A percentile compares a stretch with the other conserved stretches of the same genome.
Evolutionary conservation across 352 stramenopile species (phyloP).

Genomic region (Pythium chondricola): DNA sequence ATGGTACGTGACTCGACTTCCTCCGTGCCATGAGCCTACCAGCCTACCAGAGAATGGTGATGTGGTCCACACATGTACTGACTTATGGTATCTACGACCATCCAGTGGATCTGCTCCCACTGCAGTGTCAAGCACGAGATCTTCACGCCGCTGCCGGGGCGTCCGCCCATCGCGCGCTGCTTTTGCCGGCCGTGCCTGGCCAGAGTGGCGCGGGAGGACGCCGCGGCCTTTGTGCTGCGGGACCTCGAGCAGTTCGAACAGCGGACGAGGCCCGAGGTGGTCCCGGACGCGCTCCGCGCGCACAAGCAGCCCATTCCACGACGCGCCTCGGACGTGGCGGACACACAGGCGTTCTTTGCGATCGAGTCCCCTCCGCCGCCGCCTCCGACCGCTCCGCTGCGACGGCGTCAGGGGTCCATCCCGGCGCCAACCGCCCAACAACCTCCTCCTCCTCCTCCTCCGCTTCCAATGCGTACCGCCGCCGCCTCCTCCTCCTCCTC

Average conservation of each 20-base stretch:
- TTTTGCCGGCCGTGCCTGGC: constrained; percentile 55
- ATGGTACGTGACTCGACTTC: constrained; percentile 24
- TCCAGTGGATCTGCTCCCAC: constrained; percentile 27
- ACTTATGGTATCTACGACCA: neutral
- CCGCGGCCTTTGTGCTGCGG: constrained; percentile 33
- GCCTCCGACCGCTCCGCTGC: neutral
- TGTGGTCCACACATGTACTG: too few species aligned
- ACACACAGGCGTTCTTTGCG: constrained; percentile 18
- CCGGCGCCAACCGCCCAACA: constrained; percentile 1
- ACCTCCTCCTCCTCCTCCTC: neutral
- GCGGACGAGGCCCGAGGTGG: constrained; percentile 8
- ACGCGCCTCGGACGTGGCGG: too few species aligned
- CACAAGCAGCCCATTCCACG: too few species aligned
- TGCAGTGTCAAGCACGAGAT: constrained; percentile 51
- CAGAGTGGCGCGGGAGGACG: constrained; percentile 46
- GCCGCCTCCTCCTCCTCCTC: neutral
- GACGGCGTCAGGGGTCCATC: constrained; percentile 12
- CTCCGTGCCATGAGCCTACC: too few species aligned
- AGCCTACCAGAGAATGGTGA: too few species aligned
- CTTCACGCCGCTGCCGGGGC: constrained; percentile 17
- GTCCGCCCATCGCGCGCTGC: constrained; percentile 28
- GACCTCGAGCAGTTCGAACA: constrained; percentile 34
- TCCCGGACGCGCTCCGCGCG: too few species aligned
- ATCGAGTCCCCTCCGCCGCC: constrained; percentile 12
- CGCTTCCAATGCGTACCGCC: too few species aligned